Evolutionary conservation across 2,329 filamentous ascomycete species (phyloP), one percentile per base, ranked within the genome.

Genomic region (Sclerotinia trifoliorum): DNA sequence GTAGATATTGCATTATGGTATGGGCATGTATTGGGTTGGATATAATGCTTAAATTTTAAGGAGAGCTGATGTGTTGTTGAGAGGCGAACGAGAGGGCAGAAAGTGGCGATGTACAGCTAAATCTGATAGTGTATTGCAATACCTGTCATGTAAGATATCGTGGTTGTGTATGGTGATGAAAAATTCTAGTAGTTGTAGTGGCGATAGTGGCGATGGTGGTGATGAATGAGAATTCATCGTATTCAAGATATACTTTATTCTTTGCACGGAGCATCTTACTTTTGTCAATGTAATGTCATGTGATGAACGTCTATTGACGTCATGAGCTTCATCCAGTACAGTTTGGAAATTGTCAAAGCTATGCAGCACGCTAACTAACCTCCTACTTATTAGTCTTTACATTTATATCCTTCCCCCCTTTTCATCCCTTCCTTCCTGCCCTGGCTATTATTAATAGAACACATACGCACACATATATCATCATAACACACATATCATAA

Each of bases 11-110:
- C 60, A 51, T 51, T 39, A 26, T 62, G 60, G 60, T 62, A 51
- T 39, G 60, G 46, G 60, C 60, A 35, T 19, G n/a, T 19, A 51
- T 51, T 39, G 21, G 7, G 51, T 35, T 44, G 49, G 48, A 65
- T 55, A 55, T 65, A 65, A 65, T 65, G 62, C 62, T 65, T 65
- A 65, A 55, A 65, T 55, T 65, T 24, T 44, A n/a, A 29, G 35
- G 62, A 32, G 24, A 35, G 39, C 39, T 46, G 54, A 35, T 42
- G 24, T 46, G 17, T 44, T 29, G 39, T 42, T 13, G 29, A 24
- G 32, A 11, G 32, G 26, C 21, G 21, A 17, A 39, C 32, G n/a
- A 39, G 5, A 19, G 54, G 32, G n/a, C 21, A 10, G 32, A 39
- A 26, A 26, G 21, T 35, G 11, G 29, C 46, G 13, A 32, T 15